These are phyloP conservation scores for Yarrowia sp. DNA, from an alignment of 805 yeast genomes.

Conservation along the genomic window DNA sequence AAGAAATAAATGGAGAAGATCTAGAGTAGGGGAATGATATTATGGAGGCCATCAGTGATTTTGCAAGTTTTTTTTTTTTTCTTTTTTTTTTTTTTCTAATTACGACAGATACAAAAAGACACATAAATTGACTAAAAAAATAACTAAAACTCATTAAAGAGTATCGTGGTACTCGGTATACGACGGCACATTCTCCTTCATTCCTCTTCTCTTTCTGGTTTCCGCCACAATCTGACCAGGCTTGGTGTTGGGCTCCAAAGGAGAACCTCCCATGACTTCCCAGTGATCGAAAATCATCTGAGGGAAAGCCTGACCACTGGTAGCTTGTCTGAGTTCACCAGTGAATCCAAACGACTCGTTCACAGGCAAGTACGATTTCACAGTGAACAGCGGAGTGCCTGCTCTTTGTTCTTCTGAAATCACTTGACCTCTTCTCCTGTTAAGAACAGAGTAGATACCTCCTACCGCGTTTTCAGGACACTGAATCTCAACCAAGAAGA, in stretches of 20 bases:
- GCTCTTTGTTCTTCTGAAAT: slow-evolving; percentile 99
- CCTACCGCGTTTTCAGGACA: slow-evolving; percentile 99
- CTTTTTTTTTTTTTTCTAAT: no score
- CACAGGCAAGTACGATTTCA: slow-evolving; percentile 99
- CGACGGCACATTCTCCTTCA: slow-evolving; percentile 96
- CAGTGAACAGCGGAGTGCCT: slow-evolving; percentile 99
- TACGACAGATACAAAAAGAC: no score
- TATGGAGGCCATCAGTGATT: no score
- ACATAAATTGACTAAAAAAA: background rate
- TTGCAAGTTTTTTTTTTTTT: no score
- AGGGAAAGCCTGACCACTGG: slow-evolving; percentile 99
- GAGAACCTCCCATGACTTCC: slow-evolving; percentile 88
- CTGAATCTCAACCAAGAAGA: slow-evolving; percentile 98
- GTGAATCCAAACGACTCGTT: slow-evolving; percentile 99
- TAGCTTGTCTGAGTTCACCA: slow-evolving; percentile 98
- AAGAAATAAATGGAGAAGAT: no score
- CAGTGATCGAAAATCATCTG: slow-evolving; percentile 99
- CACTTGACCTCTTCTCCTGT: slow-evolving; percentile 78
- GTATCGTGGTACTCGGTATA: slow-evolving; percentile 79
- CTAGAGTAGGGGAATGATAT: no score
- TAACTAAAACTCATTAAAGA: background rate
- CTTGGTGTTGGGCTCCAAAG: slow-evolving; percentile 77
- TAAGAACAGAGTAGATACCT: slow-evolving; percentile 99
- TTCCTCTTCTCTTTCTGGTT: slow-evolving; percentile 92
- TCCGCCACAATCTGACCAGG: slow-evolving; percentile 63